These are phyloP conservation scores for Neopestalotiopsis sp. DNA, from an alignment of 2,329 filamentous ascomycete species.

Conservation along the genomic window DNA sequence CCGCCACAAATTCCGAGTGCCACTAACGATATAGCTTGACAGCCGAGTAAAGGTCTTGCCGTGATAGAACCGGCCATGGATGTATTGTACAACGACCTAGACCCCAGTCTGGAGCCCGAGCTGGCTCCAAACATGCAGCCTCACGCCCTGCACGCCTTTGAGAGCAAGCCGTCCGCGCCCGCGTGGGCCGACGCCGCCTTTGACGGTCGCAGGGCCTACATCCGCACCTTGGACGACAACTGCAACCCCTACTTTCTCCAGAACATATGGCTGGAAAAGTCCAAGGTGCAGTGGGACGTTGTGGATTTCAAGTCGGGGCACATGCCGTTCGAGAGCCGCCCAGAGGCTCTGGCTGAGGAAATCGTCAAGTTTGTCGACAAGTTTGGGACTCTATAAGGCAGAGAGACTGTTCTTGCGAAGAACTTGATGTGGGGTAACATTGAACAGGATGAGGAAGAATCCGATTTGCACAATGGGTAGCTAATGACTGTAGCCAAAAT, in stretches of 20 bases:
- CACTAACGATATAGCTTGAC: no score
- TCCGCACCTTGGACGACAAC: slow-evolving; percentile 27
- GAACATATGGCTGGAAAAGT: slow-evolving; percentile 30
- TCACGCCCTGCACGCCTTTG: slow-evolving; percentile 27
- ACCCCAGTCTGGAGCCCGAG: slow-evolving; percentile 21
- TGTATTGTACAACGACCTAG: slow-evolving; percentile 30
- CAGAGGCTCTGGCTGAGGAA: slow-evolving; percentile 24
- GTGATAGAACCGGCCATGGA: slow-evolving; percentile 31
- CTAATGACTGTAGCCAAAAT: no score
- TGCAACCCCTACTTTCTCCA: slow-evolving; percentile 30
- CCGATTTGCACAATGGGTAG: no score
- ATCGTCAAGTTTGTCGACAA: slow-evolving; percentile 24
- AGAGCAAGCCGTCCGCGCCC: slow-evolving; percentile 25
- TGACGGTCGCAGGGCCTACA: slow-evolving; percentile 25
- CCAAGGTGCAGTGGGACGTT: slow-evolving; percentile 31
- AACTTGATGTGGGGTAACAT: neutral
- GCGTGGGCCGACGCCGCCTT: slow-evolving; percentile 28
- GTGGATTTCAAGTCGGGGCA: slow-evolving; percentile 31
- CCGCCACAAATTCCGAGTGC: no score
- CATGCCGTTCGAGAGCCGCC: slow-evolving; percentile 34
- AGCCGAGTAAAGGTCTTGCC: slow-evolving; percentile 24
- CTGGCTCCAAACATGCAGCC: slow-evolving; percentile 22
- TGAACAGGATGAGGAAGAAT: neutral
- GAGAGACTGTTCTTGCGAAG: neutral
- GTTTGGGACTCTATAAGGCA: slow-evolving; percentile 5